Percentiles rank a stretch among this genome's conserved stretches.
Evolutionary conservation across 164 flowering plant species (phyloP).

Genomic region (Nymphaea thermarum): DNA sequence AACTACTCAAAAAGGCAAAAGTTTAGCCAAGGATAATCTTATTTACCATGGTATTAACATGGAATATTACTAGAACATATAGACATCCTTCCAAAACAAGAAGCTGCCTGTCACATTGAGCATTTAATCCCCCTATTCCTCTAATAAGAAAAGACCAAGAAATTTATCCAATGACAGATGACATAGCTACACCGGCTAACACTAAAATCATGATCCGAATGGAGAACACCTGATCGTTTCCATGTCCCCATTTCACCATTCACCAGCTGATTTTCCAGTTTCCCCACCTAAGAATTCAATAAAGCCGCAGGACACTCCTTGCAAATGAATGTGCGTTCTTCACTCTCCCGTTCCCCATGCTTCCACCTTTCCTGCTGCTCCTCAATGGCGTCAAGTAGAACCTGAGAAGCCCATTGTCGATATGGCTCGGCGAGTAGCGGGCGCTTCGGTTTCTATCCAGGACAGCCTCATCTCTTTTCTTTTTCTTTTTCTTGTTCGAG

Average conservation of each 20-base stretch:
- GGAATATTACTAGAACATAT: neutral
- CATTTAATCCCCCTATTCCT: neutral
- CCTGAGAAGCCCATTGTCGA: slow-evolving; percentile 60
- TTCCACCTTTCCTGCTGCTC: slow-evolving; percentile 50
- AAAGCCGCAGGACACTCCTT: slow-evolving; percentile 62
- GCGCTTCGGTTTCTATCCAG: slow-evolving; percentile 48
- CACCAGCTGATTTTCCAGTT: neutral
- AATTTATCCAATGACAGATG: neutral
- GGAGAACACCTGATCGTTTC: neutral
- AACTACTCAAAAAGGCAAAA: too few species aligned
- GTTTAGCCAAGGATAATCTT: neutral
- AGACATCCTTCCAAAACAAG: neutral
- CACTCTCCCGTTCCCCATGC: slow-evolving; percentile 35
- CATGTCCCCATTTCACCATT: neutral
- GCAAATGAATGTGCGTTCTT: slow-evolving; percentile 61
- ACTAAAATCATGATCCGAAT: neutral
- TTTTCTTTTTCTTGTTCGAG: slow-evolving; percentile 18
- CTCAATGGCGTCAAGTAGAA: slow-evolving; percentile 82
- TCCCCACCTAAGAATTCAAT: slow-evolving; percentile 22
- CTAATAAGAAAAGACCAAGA: neutral
- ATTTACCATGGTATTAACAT: neutral
- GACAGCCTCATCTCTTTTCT: slow-evolving; percentile 38
- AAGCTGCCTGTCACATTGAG: neutral
- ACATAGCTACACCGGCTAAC: neutral
- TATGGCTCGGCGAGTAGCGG: slow-evolving; percentile 37